Conservation (phyloP, 1,139 yeast genomes). For the Debaryomyces nepalensis region DNA sequence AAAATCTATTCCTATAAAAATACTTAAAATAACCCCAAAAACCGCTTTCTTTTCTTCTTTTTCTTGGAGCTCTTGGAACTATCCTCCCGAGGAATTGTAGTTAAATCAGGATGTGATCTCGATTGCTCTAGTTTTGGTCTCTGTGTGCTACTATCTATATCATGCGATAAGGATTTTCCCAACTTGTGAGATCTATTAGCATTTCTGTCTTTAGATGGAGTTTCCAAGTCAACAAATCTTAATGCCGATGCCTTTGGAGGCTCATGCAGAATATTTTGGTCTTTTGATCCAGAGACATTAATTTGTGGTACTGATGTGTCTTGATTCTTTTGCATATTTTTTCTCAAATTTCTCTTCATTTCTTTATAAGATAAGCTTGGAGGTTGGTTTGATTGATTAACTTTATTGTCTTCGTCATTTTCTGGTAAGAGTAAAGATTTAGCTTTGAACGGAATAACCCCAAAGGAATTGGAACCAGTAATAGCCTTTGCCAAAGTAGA, state of each 20-base stretch:
- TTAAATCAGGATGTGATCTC: conserved; percentile 47
- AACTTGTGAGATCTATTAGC: conserved; percentile 19
- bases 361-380: conserved; percentile 43
- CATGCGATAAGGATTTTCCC: conserved; percentile 37
- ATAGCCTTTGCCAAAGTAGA: conserved; percentile 51
- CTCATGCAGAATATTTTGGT: not conserved
- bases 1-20: not conserved
- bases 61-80: conserved; percentile 18
- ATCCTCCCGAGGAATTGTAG: conserved; percentile 12
- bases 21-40: conserved; percentile 41
- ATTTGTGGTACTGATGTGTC: conserved; percentile 17
- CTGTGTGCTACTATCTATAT: conserved; percentile 28
- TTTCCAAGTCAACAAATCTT: conserved; percentile 33
- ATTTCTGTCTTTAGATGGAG: conserved; percentile 18
- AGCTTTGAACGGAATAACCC: conserved; percentile 45
- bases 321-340: conserved; percentile 19
- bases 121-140: conserved; percentile 42
- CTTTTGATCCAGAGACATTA: conserved; percentile 11
- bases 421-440: conserved; percentile 46
- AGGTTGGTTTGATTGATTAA: conserved; percentile 16
- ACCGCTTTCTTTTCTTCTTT: conserved; percentile 35
- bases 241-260: conserved; percentile 21
- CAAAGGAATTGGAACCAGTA: conserved; percentile 51
- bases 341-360: conserved; percentile 34
- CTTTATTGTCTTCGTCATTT: conserved; percentile 21